A percentile compares a stretch with the other conserved stretches of the same genome.
Evolutionary conservation across 148 eudicot species (phyloP).

Genomic region (Oxyria digyna): DNA sequence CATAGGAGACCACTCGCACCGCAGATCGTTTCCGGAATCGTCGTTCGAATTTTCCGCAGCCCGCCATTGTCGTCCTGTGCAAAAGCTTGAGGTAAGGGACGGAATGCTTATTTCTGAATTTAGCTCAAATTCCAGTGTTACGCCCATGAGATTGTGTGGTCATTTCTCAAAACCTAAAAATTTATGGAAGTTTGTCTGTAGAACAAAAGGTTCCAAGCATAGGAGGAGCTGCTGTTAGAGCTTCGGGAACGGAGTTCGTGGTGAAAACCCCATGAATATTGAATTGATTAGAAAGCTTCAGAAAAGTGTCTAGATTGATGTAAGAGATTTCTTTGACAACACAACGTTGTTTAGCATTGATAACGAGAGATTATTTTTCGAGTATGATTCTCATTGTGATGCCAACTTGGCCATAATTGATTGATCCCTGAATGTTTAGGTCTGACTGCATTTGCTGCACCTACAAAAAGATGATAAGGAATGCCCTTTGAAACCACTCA

Average conservation of each 20-base stretch:
- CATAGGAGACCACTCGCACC: too few species aligned
- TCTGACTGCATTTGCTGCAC: conserved; percentile 77
- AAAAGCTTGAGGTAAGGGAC: too few species aligned
- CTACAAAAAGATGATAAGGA: conserved; percentile 16
- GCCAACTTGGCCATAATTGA: conserved; percentile 49
- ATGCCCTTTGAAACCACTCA: too few species aligned
- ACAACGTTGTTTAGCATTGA: conserved; percentile 37
- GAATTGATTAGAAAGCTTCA: conserved; percentile 61
- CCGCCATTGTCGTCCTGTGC: too few species aligned
- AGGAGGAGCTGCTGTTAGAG: conserved; percentile 27
- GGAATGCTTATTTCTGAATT: too few species aligned
- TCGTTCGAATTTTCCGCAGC: too few species aligned
- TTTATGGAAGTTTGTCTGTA: conserved; percentile 33
- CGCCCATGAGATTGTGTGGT: too few species aligned
- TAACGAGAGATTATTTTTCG: conserved; percentile 29
- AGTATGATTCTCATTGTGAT: conserved; percentile 31
- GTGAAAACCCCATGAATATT: conserved; percentile 52
- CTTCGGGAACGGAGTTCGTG: conserved; percentile 25
- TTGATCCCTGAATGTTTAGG: conserved; percentile 81
- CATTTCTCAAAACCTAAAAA: too few species aligned
- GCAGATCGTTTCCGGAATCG: too few species aligned
- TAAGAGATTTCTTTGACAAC: conserved; percentile 53
- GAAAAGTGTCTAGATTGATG: conserved; percentile 47
- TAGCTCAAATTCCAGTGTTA: too few species aligned
- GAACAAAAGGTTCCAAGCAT: conserved; percentile 41